Evolutionary conservation across 148 eudicot species (phyloP), one percentile per base, ranked within the genome.

Genomic region (Silene conica): DNA sequence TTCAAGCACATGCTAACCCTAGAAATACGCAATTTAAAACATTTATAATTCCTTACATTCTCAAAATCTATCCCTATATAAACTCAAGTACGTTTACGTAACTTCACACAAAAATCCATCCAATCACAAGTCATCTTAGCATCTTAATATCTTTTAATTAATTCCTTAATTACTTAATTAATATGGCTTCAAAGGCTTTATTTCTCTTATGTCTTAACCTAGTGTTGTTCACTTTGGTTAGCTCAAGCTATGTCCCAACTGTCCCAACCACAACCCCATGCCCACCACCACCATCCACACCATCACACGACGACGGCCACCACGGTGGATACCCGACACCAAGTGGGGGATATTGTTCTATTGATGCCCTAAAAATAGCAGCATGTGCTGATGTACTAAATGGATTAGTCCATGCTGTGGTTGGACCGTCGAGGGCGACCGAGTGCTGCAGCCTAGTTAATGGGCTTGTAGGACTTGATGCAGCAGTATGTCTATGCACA

Each of bases 401-500:
- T 0, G 78, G 81, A 8, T 70, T 87, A 25, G 23, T 87, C 16
- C 65, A 73, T 46, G 64, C 34, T 31, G 34, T 2, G 34, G 34
- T 90, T 0, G 71, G 70, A 0, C 89, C 93, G 1, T 87, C 90
- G 0, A 46, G 55, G 5, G 34, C 34, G 34, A 34, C 70, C n/a
- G 86, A 87, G 1, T 91, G 97, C 52, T 91, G 97, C 75, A 61
- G 77, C 12, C 82, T 91, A 28, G 63, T 91, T 14, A 22, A 62
- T 58, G 93, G 91, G 8, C 80, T 90, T 4, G 85, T 28, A 0
- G 90, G 84, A 22, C 85, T 90, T n/a, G 96, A 90, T 26, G 96
- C 90, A 0, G 97, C 89, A 2, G 68, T 86, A 0, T 91, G 97
- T 75, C 88, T 91, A 54, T 91, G 97, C 81, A 91, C 93, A 16